A percentile compares a stretch with the other conserved stretches of the same genome.
Conservation (phyloP, 2,329 filamentous ascomycete genomes). For the Aureobasidium namibiae region DNA sequence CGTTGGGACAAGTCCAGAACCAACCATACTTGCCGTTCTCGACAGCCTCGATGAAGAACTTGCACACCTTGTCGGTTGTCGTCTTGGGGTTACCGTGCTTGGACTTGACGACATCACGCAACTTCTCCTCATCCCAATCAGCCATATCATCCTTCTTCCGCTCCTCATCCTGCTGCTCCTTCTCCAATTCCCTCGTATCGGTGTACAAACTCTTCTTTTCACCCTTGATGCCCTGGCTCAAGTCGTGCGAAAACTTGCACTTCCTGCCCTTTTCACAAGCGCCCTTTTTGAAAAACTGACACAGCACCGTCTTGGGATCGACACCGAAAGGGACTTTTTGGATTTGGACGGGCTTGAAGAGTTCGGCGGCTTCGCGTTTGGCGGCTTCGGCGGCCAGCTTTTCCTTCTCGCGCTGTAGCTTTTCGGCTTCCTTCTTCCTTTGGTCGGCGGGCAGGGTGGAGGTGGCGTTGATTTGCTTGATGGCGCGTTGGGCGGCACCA, state of each 20-base stretch:
- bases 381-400: slow-evolving; percentile 86
- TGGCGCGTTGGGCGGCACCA: slow-evolving; percentile 78
- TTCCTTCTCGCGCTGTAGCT: slow-evolving; percentile 65
- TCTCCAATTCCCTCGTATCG: slow-evolving; percentile 67
- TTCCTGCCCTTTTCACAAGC: slow-evolving; percentile 93
- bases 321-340: slow-evolving; percentile 98
- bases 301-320: slow-evolving; percentile 94
- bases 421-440: slow-evolving; percentile 67
- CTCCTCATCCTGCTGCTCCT: slow-evolving; percentile 55
- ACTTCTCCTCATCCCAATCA: slow-evolving; percentile 95
- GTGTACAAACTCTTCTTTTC: slow-evolving; percentile 89
- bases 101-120: slow-evolving; percentile 80
- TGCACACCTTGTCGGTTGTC: slow-evolving; percentile 97
- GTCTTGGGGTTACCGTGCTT: slow-evolving; percentile 97
- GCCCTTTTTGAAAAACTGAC: slow-evolving; percentile 95
- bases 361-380: slow-evolving; percentile 66
- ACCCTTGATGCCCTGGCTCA: slow-evolving; percentile 79
- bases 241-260: slow-evolving; percentile 96
- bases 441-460: slow-evolving; percentile 75
- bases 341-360: slow-evolving; percentile 89
- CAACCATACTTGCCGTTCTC: slow-evolving; percentile 98
- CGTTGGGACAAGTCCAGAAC: slow-evolving; percentile 98
- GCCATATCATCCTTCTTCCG: slow-evolving; percentile 91
- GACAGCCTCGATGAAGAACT: slow-evolving; percentile 93
- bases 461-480: slow-evolving; percentile 72